These are phyloP conservation scores for Eimeria maxima DNA, from an alignment of 169 alveolate genomes.

Conservation along the genomic window DNA sequence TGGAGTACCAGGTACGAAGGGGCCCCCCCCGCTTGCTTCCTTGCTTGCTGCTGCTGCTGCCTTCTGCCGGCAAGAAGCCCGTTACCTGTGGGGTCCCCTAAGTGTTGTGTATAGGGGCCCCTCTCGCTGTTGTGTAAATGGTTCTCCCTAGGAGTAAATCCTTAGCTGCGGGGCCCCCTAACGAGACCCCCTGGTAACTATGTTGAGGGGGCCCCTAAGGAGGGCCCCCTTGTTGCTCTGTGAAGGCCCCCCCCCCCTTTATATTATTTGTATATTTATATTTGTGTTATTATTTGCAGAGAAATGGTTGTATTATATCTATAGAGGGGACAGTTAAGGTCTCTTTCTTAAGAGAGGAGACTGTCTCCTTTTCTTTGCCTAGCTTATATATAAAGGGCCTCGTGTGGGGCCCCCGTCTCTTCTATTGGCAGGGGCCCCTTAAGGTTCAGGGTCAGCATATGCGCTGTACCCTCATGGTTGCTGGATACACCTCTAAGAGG, in stretches of 20 bases:
- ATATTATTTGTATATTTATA: background rate
- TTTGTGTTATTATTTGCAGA: background rate
- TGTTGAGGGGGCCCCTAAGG: background rate
- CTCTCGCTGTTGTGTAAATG: too few species aligned
- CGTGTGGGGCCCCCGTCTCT: slow-evolving; percentile 47
- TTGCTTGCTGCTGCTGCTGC: background rate
- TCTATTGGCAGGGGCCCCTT: slow-evolving; percentile 57
- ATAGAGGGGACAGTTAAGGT: background rate
- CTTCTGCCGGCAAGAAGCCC: background rate
- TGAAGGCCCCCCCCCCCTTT: background rate
- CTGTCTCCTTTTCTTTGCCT: slow-evolving; percentile 24
- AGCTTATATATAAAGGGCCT: slow-evolving; percentile 1
- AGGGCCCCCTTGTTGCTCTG: background rate
- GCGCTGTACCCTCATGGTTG: slow-evolving; percentile 14
- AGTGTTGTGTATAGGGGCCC: too few species aligned
- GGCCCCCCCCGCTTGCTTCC: background rate
- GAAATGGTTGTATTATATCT: background rate
- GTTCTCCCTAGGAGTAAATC: too few species aligned
- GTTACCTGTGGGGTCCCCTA: too few species aligned
- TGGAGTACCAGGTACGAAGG: slow-evolving; percentile 5
- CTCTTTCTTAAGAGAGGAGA: background rate
- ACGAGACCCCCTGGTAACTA: background rate
- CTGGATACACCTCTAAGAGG: background rate
- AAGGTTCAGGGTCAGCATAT: slow-evolving; percentile 25
- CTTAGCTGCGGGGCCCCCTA: too few species aligned